phyloP scores from a whole-genome alignment of 108 stramenopile genomes.

The Pelagomonas calceolata region DNA sequence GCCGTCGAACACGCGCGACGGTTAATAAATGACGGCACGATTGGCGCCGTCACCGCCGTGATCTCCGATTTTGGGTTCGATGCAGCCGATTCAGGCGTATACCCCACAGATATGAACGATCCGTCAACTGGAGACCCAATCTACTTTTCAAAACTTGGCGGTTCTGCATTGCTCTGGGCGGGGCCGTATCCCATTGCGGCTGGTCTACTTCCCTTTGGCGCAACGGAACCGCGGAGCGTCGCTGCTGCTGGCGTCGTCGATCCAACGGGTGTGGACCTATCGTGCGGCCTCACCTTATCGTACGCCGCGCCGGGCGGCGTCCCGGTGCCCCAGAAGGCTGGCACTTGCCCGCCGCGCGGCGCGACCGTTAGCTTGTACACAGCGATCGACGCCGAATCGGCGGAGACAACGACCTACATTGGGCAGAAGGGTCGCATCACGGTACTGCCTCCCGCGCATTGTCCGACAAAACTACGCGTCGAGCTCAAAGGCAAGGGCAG shows the following conservation, averaged over 20 bases:
- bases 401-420: constrained; percentile 54
- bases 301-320: constrained; percentile 6
- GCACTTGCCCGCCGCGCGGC: background rate
- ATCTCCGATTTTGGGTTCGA: constrained; percentile 42
- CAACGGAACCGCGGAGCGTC: background rate
- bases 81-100: background rate
- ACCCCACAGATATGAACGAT: background rate
- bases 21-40: constrained; percentile 10
- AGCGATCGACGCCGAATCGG: constrained; percentile 54
- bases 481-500: constrained; percentile 41
- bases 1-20: constrained; percentile 31
- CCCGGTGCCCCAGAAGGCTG: background rate
- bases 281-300: constrained; percentile 12
- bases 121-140: background rate
- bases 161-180: background rate
- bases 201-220: background rate
- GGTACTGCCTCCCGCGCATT: constrained; percentile 58
- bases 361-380: constrained; percentile 5
- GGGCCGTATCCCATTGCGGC: background rate
- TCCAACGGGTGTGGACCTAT: constrained; percentile 21
- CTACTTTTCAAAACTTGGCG: background rate
- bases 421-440: constrained; percentile 61
- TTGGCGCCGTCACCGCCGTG: constrained; percentile 43
- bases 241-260: background rate
- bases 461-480: constrained; percentile 51